Evolutionary conservation across 2,329 filamentous ascomycete genomes (phyloP).

Genomic region (Verticillium isaacii): DNA sequence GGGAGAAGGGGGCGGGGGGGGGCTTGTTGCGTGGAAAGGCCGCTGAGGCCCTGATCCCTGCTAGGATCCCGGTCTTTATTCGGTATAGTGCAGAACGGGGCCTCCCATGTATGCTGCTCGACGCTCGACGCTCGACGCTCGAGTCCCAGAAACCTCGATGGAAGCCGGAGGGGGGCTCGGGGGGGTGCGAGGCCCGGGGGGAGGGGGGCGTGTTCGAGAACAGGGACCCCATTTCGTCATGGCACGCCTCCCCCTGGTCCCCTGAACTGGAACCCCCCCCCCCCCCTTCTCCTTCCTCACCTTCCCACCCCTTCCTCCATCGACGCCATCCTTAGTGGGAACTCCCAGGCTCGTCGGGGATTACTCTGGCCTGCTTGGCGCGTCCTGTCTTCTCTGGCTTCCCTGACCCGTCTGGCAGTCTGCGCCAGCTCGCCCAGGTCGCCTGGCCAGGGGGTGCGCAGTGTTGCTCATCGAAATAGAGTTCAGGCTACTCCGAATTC

Average conservation of each 20-base stretch:
- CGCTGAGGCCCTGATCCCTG: background rate
- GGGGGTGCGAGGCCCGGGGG: background rate
- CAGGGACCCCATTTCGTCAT: background rate
- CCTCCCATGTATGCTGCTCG: background rate
- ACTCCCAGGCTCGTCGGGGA: background rate
- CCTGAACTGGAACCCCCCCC: background rate
- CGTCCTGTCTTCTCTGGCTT: background rate
- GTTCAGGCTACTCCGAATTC: slow-evolving; percentile 7
- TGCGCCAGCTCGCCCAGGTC: background rate
- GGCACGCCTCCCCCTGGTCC: background rate
- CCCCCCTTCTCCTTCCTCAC: background rate
- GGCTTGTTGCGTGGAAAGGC: background rate
- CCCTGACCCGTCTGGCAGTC: background rate
- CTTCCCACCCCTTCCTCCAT: background rate
- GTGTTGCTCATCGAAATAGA: slow-evolving; percentile 2
- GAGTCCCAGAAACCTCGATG: background rate
- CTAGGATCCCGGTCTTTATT: background rate
- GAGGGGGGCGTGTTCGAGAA: background rate
- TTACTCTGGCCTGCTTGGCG: background rate
- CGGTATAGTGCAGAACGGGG: background rate
- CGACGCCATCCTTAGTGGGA: background rate
- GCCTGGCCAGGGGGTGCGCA: background rate
- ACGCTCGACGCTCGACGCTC: background rate
- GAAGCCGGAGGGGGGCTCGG: background rate
- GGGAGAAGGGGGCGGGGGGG: background rate